These are phyloP conservation scores for Curvularia hawaiiensis DNA, from an alignment of 2,329 filamentous ascomycete species.

Conservation along the genomic window DNA sequence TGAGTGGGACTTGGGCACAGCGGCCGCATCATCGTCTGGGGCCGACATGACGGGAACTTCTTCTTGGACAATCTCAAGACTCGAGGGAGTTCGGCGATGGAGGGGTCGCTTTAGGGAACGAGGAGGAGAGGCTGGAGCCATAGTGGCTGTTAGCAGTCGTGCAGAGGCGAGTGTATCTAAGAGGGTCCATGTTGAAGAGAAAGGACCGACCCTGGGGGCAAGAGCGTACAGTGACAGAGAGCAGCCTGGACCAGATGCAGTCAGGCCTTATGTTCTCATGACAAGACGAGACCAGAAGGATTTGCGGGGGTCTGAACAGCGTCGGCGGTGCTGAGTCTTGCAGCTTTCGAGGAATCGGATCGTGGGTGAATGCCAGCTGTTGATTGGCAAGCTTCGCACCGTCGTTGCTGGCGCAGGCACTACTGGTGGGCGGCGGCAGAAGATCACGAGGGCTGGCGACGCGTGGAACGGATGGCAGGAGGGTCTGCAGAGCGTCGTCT, in stretches of 20 bases:
- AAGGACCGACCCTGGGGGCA: conserved; percentile 7
- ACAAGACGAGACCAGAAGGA: conserved; percentile 26
- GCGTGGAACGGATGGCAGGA: background rate
- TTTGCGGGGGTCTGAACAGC: conserved; percentile 15
- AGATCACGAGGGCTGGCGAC: conserved; percentile 17
- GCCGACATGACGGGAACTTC: conserved; percentile 37
- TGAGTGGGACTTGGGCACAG: conserved; percentile 32
- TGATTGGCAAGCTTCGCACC: conserved; percentile 37
- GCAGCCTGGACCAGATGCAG: conserved; percentile 17
- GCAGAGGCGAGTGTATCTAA: conserved; percentile 3
- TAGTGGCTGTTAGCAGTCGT: conserved; percentile 34
- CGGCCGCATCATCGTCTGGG: conserved; percentile 21
- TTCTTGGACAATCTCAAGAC: conserved; percentile 39
- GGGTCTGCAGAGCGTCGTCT: background rate
- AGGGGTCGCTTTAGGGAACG: conserved; percentile 26
- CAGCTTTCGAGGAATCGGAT: conserved; percentile 15
- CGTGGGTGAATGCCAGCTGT: conserved; percentile 36
- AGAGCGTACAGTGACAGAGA: conserved; percentile 27
- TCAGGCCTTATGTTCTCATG: conserved; percentile 34
- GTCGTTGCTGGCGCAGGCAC: conserved; percentile 22
- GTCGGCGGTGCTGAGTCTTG: conserved; percentile 1
- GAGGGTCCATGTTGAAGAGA: conserved; percentile 14
- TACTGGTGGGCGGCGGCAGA: background rate
- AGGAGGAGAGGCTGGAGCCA: conserved; percentile 40
- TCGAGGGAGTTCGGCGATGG: conserved; percentile 40